Evolutionary conservation across 2,329 filamentous ascomycete genomes (phyloP).

Genomic region (Paracoccidioides brasiliensis): DNA sequence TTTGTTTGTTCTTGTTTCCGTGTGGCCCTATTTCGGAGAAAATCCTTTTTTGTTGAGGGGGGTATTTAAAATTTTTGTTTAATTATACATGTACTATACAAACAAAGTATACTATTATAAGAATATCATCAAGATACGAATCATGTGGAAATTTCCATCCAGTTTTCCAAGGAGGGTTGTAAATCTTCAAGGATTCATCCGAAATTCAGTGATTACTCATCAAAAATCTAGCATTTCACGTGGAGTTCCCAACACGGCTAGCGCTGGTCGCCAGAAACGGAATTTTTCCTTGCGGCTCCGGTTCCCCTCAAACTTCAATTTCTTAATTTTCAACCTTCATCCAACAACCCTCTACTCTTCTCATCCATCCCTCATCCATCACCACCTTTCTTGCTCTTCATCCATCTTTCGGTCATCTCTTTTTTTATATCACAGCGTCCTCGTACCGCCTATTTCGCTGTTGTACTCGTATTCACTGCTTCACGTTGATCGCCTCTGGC

Average conservation of each 20-base stretch:
- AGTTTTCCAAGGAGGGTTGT: too few species aligned
- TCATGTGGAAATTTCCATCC: too few species aligned
- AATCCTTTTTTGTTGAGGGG: too few species aligned
- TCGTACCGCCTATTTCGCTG: slow-evolving; percentile 5
- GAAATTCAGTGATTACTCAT: background rate
- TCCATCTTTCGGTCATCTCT: background rate
- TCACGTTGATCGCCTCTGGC: background rate
- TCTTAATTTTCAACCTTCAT: background rate
- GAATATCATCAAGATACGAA: too few species aligned
- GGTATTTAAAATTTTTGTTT: too few species aligned
- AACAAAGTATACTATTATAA: too few species aligned
- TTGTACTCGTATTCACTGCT: slow-evolving; percentile 7
- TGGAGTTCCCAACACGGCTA: background rate
- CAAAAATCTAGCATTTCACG: background rate
- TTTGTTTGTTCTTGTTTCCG: background rate
- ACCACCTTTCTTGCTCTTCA: background rate
- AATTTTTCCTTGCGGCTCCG: background rate
- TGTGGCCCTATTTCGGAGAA: too few species aligned
- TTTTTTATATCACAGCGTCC: background rate
- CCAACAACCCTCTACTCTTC: slow-evolving; percentile 2
- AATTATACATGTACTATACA: too few species aligned
- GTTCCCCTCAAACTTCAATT: background rate
- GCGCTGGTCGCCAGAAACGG: background rate
- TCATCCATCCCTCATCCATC: slow-evolving; percentile 6
- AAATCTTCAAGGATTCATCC: too few species aligned